A percentile compares a stretch with the other conserved stretches of the same genome.
These are phyloP conservation scores for Arthrobotrys pseudoclavata DNA, from an alignment of 2,329 filamentous ascomycete genomes.

Conservation along the genomic window DNA sequence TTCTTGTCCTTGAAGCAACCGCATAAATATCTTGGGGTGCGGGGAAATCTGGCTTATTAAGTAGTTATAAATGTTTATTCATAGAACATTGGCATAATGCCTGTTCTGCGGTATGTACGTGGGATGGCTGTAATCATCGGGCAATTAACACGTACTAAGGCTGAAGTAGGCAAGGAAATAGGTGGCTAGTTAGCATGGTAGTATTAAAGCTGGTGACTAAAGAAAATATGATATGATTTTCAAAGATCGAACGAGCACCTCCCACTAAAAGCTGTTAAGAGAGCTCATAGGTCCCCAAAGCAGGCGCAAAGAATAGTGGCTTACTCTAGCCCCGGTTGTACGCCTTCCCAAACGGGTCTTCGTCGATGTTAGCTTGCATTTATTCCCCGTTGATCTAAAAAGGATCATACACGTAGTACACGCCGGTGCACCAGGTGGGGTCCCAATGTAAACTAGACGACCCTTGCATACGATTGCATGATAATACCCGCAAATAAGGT, in stretches of 20 bases:
- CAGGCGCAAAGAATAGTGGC: not conserved
- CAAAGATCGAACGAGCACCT: not conserved
- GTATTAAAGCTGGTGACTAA: not conserved
- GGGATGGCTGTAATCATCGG: not conserved
- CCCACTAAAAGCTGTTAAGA: not conserved
- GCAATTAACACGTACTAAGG: not conserved
- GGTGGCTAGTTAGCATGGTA: not conserved
- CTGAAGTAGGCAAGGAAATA: not conserved
- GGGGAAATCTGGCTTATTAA: not conserved
- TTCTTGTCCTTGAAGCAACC: not conserved
- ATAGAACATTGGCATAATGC: not conserved
- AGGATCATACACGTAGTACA: conserved; percentile 1
- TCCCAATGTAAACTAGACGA: conserved; percentile 6
- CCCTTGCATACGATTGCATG: conserved; percentile 7
- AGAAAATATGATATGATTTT: not conserved
- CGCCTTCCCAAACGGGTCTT: not conserved
- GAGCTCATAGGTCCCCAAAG: conserved; percentile 6
- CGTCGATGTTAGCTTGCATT: conserved; percentile 2
- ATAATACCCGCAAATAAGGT: conserved; percentile 5
- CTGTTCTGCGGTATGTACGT: not conserved
- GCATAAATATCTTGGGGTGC: not conserved
- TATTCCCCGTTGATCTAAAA: conserved; percentile 21
- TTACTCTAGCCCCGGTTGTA: conserved; percentile 19
- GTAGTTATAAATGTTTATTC: not conserved
- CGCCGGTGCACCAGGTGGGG: not conserved